These are phyloP conservation scores for Tetrapisispora taiwanensis DNA, from an alignment of 805 yeast genomes.

Conservation along the genomic window DNA sequence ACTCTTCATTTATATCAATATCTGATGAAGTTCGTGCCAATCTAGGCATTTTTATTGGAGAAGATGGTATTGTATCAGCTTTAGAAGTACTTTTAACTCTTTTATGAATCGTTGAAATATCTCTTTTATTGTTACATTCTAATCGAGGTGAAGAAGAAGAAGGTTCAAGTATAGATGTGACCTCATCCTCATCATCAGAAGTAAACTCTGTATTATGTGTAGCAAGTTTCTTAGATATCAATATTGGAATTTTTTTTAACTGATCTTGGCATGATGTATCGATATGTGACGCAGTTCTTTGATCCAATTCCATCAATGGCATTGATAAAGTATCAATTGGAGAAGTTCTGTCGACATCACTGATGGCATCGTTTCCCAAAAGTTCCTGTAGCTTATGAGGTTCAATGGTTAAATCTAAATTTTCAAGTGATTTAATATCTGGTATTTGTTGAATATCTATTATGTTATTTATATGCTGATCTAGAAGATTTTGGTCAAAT, in stretches of 20 bases:
- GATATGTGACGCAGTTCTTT: constrained; percentile 6
- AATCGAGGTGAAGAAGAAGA: constrained; percentile 1
- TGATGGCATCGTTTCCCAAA: background rate
- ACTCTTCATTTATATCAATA: background rate
- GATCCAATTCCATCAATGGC: constrained; percentile 27
- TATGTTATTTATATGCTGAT: background rate
- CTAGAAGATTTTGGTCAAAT: constrained; percentile 7
- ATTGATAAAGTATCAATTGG: constrained; percentile 26
- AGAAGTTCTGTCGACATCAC: constrained; percentile 22
- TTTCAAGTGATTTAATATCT: background rate
- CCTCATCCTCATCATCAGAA: background rate
- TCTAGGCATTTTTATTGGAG: constrained; percentile 23
- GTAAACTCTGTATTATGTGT: background rate
- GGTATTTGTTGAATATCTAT: constrained; percentile 5
- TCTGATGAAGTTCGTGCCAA: constrained; percentile 7
- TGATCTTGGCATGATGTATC: constrained; percentile 24
- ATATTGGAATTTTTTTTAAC: constrained; percentile 21
- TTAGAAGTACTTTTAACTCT: constrained; percentile 6
- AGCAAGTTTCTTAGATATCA: constrained; percentile 5
- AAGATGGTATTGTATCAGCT: constrained; percentile 23
- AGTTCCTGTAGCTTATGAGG: too few species aligned
- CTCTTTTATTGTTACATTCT: background rate
- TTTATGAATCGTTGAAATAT: background rate
- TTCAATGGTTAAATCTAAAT: too few species aligned
- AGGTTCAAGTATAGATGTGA: background rate